Evolutionary conservation across 768 basidiomycete species (phyloP), one percentile per base, ranked within the genome.

Genomic region (Cystofilobasidium ferigula): DNA sequence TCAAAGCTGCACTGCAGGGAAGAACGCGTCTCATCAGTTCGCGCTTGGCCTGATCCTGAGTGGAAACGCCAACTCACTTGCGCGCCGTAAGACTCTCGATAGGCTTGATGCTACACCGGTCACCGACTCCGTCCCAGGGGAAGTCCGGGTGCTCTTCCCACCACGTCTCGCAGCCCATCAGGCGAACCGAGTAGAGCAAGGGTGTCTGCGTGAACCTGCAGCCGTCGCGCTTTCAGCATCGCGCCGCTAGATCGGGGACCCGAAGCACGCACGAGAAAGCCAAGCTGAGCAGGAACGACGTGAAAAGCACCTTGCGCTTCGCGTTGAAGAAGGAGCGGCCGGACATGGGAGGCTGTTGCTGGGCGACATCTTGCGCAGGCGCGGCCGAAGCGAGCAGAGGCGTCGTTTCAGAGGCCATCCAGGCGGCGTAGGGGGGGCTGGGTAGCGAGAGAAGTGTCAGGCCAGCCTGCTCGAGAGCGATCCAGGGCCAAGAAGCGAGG

Each of bases 81-180:
- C 51, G 51, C 12, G 51, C 51, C 7, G 51, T 54, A 26, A 54
- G 30, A n/a, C 51, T 62, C n/a, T 76, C 76, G 16, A 75, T 66
- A 1, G 43, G 57, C 9, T 67, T 68, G 14, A 71, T 47, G 16
- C 68, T 62, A 59, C 76, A 76, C 30, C 70, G 28, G 62, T 76
- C 74, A 7, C 68, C 69, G 0, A 13, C 24, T 13, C 66, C 71
- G 30, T 61, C 51, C 56, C 62, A 72, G 1, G 56, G 63, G 30
- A 6, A 54, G 51, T 54, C 51, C 2, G 58, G 51, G 42, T 71
- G 71, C 13, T 64, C 62, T 61, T 69, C 66, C 62, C 74, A 74
- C 36, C 70, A 73, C 30, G 69, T 71, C 1, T 75, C 71, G 61
- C 76, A 76, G 7, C 73, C 69, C 68, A 75, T 72, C 9, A 70